Conservation (phyloP, 495 filamentous ascomycete genomes). For the Penicillium goetzii region DNA sequence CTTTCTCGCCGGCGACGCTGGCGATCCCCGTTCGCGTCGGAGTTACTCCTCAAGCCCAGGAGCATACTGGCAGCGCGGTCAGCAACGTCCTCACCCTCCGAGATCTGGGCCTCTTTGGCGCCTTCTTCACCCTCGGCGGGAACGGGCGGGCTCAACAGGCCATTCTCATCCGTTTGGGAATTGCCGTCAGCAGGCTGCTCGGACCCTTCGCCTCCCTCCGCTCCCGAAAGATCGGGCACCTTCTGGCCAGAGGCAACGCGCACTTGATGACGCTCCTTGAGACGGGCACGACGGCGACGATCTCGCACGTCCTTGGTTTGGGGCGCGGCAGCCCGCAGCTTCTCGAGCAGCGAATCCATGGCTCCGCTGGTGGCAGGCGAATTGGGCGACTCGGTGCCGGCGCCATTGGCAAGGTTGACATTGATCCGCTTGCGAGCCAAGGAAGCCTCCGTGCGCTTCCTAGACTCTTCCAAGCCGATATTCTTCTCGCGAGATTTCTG, state of each 20-base stretch:
- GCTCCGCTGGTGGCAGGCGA: constrained; percentile 84
- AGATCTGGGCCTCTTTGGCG: constrained; percentile 46
- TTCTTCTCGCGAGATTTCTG: constrained; percentile 94
- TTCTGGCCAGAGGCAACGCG: constrained; percentile 85
- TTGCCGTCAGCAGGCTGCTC: constrained; percentile 31
- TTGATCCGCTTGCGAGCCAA: constrained; percentile 88
- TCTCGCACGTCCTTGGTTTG: constrained; percentile 87
- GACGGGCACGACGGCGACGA: constrained; percentile 78
- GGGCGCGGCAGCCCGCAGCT: constrained; percentile 89
- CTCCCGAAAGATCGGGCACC: constrained; percentile 69
- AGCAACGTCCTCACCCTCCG: constrained; percentile 74
- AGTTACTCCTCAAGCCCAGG: constrained; percentile 73
- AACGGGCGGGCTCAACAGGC: constrained; percentile 44
- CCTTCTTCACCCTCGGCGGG: constrained; percentile 45
- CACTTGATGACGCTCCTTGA: constrained; percentile 92
- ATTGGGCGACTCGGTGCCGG: constrained; percentile 50
- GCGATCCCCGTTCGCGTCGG: constrained; percentile 58
- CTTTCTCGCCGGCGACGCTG: constrained; percentile 66
- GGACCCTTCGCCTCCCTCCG: constrained; percentile 36
- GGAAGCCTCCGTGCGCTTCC: constrained; percentile 81
- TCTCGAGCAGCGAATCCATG: constrained; percentile 97
- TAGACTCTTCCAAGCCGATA: constrained; percentile 75
- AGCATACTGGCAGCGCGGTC: constrained; percentile 81
- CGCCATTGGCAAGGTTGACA: constrained; percentile 54
- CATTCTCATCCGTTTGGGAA: constrained; percentile 34